Base-by-base conservation (phyloP, 2,329 filamentous ascomycete genomes). In the Ophiocordyceps unilateralis region DNA sequence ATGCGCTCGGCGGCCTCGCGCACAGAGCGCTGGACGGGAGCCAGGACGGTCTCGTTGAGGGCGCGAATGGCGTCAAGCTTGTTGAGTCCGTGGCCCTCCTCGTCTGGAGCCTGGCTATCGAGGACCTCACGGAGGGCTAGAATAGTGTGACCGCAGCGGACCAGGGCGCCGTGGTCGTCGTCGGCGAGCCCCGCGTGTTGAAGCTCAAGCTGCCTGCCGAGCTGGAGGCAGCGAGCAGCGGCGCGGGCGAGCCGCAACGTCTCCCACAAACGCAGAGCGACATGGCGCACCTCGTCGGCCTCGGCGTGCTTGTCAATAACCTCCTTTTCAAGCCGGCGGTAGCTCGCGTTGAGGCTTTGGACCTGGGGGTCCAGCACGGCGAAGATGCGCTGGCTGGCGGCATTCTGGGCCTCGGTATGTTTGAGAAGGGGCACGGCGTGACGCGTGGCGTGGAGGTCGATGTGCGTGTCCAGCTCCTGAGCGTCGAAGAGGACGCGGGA, bases 401-500 rank as follows among this genome's bases (percentile, higher is more conserved):
- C 70, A 14, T 78, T 83, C 58, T 91, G 83, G 38, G 75, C 66
- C 46, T 78, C 71, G 3, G 88, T 93, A 60, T 95, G 74, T 24
- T 78, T 67, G 19, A 98, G 72, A 23, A 98, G 70, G 0, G 87
- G 83, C 0, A 89, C 66, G 3, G 91, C 87, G 23, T 81, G 83
- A 48, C 83, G 80, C 2, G 87, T 91, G 6, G 89, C 93, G 36
- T 96, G 72, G 4, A 76, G 74, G 59, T 98, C 86, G 49, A 98
- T 94, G 58, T 93, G 87, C 0, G 88, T 93, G 63, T 96, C 89
- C 50, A 98, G 82, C 62, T 96, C 91, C 58, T 96, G 91, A 3
- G 91, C 81, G 62, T 98, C 91, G 63, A 98, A 98, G 7, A 96
- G 77, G 5, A 95, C 88, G 43, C 86, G 78, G 5, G 88, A 94